phyloP scores from a whole-genome alignment of 805 yeast genomes.

The Candida ovalis region DNA sequence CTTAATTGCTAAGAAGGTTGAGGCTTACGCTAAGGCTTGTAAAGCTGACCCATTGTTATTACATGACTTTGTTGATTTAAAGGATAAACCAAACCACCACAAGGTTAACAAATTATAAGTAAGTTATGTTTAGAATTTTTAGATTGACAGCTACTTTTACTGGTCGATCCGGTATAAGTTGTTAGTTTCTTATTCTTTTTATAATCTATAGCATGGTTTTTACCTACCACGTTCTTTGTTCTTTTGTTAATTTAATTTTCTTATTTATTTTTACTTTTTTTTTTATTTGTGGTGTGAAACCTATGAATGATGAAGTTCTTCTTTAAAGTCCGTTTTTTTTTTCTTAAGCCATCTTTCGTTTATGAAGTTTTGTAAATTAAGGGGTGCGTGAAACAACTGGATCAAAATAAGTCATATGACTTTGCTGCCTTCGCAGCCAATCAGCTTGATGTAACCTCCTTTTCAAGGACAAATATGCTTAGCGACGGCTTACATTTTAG shows the following conservation, averaged over 20 bases:
- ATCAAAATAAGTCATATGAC: too few species aligned
- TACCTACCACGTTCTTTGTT: constrained; percentile 11
- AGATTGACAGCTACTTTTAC: background rate
- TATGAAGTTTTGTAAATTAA: too few species aligned
- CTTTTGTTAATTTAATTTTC: constrained; percentile 3
- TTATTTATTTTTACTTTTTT: background rate
- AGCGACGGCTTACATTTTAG: too few species aligned
- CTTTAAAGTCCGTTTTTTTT: too few species aligned
- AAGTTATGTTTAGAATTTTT: background rate
- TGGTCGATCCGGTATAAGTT: background rate
- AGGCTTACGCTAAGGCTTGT: constrained; percentile 23
- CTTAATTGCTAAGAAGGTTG: constrained; percentile 60
- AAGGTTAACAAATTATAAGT: constrained; percentile 18
- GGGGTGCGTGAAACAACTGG: too few species aligned
- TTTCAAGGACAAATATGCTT: too few species aligned
- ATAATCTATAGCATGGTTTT: background rate
- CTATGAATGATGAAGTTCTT: too few species aligned
- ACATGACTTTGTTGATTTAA: constrained; percentile 32
- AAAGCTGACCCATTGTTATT: constrained; percentile 22
- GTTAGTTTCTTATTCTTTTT: background rate
- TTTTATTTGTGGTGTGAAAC: background rate
- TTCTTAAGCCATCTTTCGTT: too few species aligned
- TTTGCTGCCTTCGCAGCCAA: too few species aligned
- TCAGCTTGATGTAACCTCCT: too few species aligned
- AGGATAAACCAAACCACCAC: constrained; percentile 24